Conservation (phyloP, 805 yeast species). For the Teunomyces stri region DNA sequence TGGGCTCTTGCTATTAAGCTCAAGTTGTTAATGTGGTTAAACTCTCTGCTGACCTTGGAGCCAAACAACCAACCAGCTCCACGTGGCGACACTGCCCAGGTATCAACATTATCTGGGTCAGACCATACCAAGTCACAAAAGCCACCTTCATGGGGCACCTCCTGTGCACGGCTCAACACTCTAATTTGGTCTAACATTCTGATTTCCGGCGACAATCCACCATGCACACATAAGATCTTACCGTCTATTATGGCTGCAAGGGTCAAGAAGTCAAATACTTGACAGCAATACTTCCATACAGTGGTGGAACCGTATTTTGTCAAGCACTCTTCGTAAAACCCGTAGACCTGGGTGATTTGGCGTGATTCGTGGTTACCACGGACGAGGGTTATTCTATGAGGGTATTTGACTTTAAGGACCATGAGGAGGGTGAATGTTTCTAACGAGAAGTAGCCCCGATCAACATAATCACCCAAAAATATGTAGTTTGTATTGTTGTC, state of each 20-base stretch:
- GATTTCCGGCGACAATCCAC: slow-evolving; percentile 95
- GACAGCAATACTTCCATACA: slow-evolving; percentile 96
- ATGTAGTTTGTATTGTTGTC: slow-evolving; percentile 65
- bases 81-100: slow-evolving; percentile 97
- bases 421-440: slow-evolving; percentile 92
- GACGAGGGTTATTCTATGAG: slow-evolving; percentile 81
- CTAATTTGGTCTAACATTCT: slow-evolving; percentile 96
- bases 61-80: slow-evolving; percentile 99
- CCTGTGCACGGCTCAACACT: slow-evolving; percentile 93
- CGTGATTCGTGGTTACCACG: slow-evolving; percentile 98
- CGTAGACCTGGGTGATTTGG: slow-evolving; percentile 98
- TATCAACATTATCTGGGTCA: slow-evolving; percentile 95
- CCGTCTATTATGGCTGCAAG: slow-evolving; percentile 96
- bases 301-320: slow-evolving; percentile 92
- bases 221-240: slow-evolving; percentile 91
- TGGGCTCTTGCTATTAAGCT: slow-evolving; percentile 93
- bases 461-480: slow-evolving; percentile 94
- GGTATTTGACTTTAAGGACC: slow-evolving; percentile 89
- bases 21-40: slow-evolving; percentile 90
- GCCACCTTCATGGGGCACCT: slow-evolving; percentile 98
- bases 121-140: slow-evolving; percentile 97
- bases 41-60: slow-evolving; percentile 88
- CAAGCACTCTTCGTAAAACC: slow-evolving; percentile 93
- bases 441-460: slow-evolving; percentile 92
- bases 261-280: slow-evolving; percentile 90